Evolutionary conservation across 129 eudicot genomes (phyloP), one percentile per base, ranked within the genome.

Genomic region (Chrysanthemum lavandulifolium): DNA sequence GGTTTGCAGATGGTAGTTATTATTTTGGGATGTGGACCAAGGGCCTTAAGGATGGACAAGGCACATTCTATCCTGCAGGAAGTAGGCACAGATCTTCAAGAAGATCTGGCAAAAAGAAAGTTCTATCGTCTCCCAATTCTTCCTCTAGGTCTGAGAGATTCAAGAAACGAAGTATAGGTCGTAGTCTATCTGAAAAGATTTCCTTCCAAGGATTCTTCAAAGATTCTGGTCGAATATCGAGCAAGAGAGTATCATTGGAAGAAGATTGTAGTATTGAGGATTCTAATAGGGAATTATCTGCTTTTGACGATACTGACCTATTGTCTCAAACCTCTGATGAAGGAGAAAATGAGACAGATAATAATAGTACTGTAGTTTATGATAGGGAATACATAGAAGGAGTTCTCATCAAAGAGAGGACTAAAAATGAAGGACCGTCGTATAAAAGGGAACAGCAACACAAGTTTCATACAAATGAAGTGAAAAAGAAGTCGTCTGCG

Each of bases 351-450:
- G 90, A 81, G 33, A 31, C 53, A 63, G 74, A 73, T 74, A 86
- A 79, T 65, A 65, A 65, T 14, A 64, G 33, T 65, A 51, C 82
- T 66, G 71, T 82, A 68, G 88, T 82, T 6, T 86, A 73, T 79
- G 96, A 91, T 69, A 86, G 96, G 78, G 92, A 86, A 75, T 91
- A 91, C 19, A 77, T 82, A 77, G 92, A 91, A 76, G 97, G 97
- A 71, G 86, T 91, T 68, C 67, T 91, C 83, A 86, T 86, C 50
- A 84, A 80, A 55, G 97, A 91, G 75, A 75, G 80, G 69, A 52
- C 78, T 60, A 82, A 73, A 63, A 80, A 79, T 73, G 64, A 56
- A 14, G 78, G 85, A 61, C 55, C 57, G 16, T 71, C 80, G 0
- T 40, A 29, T 43, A 88, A 73, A 77, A 84, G 65, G 66, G 87